Conservation (phyloP, 768 basidiomycete genomes). For the Lentinus brumalis region DNA sequence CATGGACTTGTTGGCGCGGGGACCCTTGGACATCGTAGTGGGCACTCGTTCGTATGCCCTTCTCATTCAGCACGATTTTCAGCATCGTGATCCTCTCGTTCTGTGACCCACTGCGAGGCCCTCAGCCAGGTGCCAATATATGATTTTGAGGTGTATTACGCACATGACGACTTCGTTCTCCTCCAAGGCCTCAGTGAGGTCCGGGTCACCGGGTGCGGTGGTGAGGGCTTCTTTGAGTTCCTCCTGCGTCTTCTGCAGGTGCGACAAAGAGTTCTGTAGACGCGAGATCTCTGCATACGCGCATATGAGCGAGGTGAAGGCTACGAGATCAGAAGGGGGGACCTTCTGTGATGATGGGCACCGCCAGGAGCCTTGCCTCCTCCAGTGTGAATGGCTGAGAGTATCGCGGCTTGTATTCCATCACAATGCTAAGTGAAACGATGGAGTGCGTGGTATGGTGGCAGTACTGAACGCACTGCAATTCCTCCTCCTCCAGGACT, state of each 20-base stretch:
- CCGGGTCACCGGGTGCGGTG: constrained; percentile 47
- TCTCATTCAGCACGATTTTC: constrained; percentile 62
- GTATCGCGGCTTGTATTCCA: constrained; percentile 71
- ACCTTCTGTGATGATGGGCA: constrained; percentile 75
- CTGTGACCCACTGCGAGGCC: constrained; percentile 63
- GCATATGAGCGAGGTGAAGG: neutral
- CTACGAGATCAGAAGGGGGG: neutral
- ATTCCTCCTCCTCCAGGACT: neutral
- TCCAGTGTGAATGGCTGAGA: constrained; percentile 73
- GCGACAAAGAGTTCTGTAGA: constrained; percentile 68
- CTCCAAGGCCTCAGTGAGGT: constrained; percentile 58
- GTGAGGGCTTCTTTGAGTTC: constrained; percentile 51
- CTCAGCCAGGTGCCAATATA: neutral
- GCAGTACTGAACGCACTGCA: neutral
- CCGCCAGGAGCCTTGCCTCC: constrained; percentile 66
- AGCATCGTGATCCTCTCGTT: constrained; percentile 73
- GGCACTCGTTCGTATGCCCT: constrained; percentile 49
- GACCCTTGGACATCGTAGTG: constrained; percentile 43
- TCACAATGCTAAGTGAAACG: constrained; percentile 27
- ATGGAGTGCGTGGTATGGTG: neutral
- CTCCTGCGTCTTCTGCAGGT: constrained; percentile 62
- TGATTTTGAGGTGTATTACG: constrained; percentile 19
- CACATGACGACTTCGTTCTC: constrained; percentile 80
- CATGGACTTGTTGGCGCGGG: neutral
- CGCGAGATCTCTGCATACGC: constrained; percentile 65